Base-by-base conservation (phyloP, 306 rosid species). In the Clitoria ternatea region DNA sequence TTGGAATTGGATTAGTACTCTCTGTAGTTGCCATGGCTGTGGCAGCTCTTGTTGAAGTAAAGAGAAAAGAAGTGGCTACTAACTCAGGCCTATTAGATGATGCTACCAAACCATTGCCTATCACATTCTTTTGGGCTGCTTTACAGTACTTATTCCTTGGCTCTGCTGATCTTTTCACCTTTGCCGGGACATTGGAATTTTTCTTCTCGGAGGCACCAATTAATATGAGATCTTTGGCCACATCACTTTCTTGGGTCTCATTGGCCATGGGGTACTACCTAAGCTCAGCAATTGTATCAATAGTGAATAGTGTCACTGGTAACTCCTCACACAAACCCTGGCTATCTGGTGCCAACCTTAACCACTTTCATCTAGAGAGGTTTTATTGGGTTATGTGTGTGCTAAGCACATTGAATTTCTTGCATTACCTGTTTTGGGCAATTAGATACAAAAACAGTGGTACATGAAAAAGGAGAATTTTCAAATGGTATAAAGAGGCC, bases 341-440 rank as follows among this genome's bases (percentile, higher is more conserved):
- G 98, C 82, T 93, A 3, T 65, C 92, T 4, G 96, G 98, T 39
- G 33, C 73, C 14, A 84, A 78, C 79, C 55, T 93, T 39, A 90
- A 88, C 71, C 82, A 89, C 24, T 83, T 73, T 76, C 92, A 83
- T 69, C 87, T 93, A 3, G 98, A 88, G 44, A 74, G 97, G 55
- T 93, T 93, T 83, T 93, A 93, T 66, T 93, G 98, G 98, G 84
- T 93, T 60, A 84, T 93, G 94, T 93, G 96, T 70, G 96, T 80
- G 30, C 94, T 93, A 2, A 87, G 96, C 69, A 94, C 74, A 17
- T 56, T 93, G 73, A 93, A 93, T 64, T 93, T 90, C 86, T 74
- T 93, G 27, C 96, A 93, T 79, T 90, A 88, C 76, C 66, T 93
- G 7, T 81, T 90, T 59, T 93, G 97, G 98, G 96, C 98, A 14